Conservation (phyloP, 345 rosid species). For the Corchorus olitorius region DNA sequence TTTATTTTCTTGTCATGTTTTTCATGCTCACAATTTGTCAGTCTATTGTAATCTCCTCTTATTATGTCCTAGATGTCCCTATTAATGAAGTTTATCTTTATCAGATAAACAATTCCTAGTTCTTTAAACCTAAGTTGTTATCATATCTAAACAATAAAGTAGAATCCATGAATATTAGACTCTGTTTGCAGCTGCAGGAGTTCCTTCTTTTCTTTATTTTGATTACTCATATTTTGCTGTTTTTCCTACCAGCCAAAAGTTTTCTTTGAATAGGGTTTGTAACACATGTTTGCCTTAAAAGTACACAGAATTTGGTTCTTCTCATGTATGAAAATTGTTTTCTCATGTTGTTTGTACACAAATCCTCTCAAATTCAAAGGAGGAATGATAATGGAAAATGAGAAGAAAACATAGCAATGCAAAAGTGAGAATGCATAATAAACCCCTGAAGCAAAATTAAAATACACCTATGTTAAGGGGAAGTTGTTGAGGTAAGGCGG, state of each 20-base stretch:
- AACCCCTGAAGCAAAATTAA: neutral
- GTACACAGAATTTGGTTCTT: neutral
- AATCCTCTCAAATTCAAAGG: neutral
- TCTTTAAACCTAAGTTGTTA: neutral
- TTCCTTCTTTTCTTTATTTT: too few relatives aligned
- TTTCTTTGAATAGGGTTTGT: too few relatives aligned
- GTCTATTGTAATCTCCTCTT: neutral
- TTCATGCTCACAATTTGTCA: neutral
- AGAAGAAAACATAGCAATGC: neutral
- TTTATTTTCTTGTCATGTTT: neutral
- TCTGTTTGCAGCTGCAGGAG: too few relatives aligned
- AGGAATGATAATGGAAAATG: neutral
- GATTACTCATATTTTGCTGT: too few relatives aligned
- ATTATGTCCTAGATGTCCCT: neutral
- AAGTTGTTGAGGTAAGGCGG: neutral
- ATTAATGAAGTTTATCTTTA: neutral
- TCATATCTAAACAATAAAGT: too few relatives aligned
- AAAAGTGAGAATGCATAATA: neutral
- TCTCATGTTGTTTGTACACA: constrained; percentile 3
- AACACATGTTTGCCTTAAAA: neutral
- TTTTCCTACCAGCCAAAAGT: neutral
- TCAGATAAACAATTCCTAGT: neutral
- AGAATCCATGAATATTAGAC: too few relatives aligned
- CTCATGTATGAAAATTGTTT: neutral
- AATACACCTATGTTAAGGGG: neutral